phyloP scores from a whole-genome alignment of 202 grass and related monocot species.

The Schoenoplectus tabernaemontani region DNA sequence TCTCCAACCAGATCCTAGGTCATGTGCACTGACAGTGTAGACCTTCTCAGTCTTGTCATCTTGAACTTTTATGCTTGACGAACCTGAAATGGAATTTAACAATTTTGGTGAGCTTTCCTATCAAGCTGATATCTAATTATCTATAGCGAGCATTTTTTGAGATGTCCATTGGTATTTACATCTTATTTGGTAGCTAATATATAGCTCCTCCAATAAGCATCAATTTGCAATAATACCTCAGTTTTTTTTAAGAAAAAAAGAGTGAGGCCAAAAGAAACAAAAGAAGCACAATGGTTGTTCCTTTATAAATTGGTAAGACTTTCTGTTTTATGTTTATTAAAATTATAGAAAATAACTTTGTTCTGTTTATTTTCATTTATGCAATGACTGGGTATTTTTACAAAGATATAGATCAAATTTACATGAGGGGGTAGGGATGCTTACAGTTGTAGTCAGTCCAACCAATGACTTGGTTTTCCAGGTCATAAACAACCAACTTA shows the following conservation, averaged over 20 bases:
- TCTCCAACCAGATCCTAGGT: slow-evolving; percentile 52
- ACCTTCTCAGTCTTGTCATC: slow-evolving; percentile 50
- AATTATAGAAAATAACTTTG: background rate
- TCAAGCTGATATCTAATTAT: background rate
- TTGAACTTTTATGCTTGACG: slow-evolving; percentile 82
- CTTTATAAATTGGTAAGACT: background rate
- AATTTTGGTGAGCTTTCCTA: background rate
- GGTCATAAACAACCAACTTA: slow-evolving; percentile 86
- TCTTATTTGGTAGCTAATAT: background rate
- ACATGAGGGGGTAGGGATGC: background rate
- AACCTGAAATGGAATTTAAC: slow-evolving; percentile 41
- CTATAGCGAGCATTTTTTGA: background rate
- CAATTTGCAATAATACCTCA: background rate
- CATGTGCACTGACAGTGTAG: slow-evolving; percentile 43
- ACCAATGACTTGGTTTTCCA: slow-evolving; percentile 88
- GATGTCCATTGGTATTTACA: background rate
- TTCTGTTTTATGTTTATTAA: background rate
- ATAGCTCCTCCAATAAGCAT: background rate
- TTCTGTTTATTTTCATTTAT: background rate
- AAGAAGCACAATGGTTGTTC: background rate
- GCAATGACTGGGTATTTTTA: background rate
- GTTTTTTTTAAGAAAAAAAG: background rate
- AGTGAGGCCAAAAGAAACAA: background rate
- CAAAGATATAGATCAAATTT: background rate
- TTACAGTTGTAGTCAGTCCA: slow-evolving; percentile 96